Conservation (phyloP, 257 asterid genomes). For the Linaria vulgaris region DNA sequence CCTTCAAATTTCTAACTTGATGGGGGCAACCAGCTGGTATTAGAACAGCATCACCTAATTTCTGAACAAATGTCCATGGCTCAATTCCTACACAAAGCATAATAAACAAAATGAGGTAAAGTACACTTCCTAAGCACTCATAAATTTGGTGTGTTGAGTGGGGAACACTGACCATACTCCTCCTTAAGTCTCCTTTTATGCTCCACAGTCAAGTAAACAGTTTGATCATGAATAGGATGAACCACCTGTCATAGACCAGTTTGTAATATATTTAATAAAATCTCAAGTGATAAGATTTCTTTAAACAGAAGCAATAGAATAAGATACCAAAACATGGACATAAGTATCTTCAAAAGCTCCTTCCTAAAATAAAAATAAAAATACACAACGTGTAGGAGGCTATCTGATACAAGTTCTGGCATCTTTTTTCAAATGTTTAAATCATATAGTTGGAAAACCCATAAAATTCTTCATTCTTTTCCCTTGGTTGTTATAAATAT, state of each 20-base stretch:
- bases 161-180: slow-evolving; percentile 64
- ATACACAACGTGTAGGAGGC: neutral
- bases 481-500: neutral
- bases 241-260: slow-evolving; percentile 44
- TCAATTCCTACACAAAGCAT: slow-evolving; percentile 59
- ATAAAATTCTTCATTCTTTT: neutral
- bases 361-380: neutral
- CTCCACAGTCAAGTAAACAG: slow-evolving; percentile 69
- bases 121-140: neutral
- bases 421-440: neutral
- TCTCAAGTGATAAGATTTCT: too few species aligned
- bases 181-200: slow-evolving; percentile 75
- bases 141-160: slow-evolving; percentile 11
- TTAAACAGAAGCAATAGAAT: neutral
- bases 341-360: neutral
- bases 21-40: slow-evolving; percentile 95
- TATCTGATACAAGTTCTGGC: neutral
- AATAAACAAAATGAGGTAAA: slow-evolving; percentile 3
- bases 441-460: slow-evolving; percentile 6
- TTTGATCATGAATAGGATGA: slow-evolving; percentile 88
- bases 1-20: slow-evolving; percentile 89
- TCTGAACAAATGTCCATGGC: slow-evolving; percentile 86
- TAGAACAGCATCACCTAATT: slow-evolving; percentile 76
- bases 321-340: neutral
- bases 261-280: too few species aligned